phyloP scores from a whole-genome alignment of 1,139 yeast genomes.

The Keqinozyma sinolaborantium region DNA sequence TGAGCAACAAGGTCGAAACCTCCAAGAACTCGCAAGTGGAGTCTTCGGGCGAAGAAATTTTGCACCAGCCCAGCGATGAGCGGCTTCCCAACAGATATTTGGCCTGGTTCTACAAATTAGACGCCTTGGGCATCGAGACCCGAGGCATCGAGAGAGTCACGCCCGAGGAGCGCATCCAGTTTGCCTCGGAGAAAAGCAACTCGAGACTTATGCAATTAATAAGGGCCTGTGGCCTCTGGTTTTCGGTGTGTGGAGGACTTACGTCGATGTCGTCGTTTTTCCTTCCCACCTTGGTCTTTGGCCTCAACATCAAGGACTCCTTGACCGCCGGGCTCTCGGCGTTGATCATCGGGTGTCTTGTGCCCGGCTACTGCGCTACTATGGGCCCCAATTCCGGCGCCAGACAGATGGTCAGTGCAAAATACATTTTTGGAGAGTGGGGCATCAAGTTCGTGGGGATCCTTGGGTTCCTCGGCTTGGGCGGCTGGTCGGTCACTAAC shows the following conservation, averaged over 20 bases:
- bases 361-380: constrained; percentile 37
- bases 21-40: background rate
- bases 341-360: constrained; percentile 31
- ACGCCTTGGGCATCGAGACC: constrained; percentile 60
- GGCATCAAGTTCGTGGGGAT: constrained; percentile 32
- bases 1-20: background rate
- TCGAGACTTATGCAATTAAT: constrained; percentile 47
- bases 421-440: constrained; percentile 39
- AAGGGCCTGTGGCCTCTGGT: constrained; percentile 57
- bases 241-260: constrained; percentile 38
- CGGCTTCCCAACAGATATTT: too few relatives aligned
- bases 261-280: constrained; percentile 40
- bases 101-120: constrained; percentile 20
- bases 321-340: constrained; percentile 29
- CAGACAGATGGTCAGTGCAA: constrained; percentile 39
- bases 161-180: constrained; percentile 58
- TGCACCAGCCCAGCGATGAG: background rate
- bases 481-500: constrained; percentile 42
- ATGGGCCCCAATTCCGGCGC: constrained; percentile 43
- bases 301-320: constrained; percentile 24
- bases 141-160: constrained; percentile 78
- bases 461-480: constrained; percentile 32
- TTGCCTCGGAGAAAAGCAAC: constrained; percentile 11
- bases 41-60: background rate
- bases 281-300: constrained; percentile 28